These are phyloP conservation scores for Arthrinium phaeospermum DNA, from an alignment of 2,329 filamentous ascomycete genomes.

Conservation along the genomic window DNA sequence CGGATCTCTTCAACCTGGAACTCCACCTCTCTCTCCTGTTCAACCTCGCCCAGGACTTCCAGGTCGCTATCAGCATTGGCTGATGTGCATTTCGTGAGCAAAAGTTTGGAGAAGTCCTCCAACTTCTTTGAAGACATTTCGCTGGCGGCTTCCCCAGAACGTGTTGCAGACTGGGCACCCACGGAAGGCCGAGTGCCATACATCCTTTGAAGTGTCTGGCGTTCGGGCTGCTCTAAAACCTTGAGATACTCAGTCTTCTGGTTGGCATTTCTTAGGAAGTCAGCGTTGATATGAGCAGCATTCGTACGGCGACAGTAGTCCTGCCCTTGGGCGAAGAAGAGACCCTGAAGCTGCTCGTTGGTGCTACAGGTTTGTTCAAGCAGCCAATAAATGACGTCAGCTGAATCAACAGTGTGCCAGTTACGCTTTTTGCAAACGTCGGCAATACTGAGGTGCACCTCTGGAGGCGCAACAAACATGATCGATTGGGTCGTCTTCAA, in stretches of 20 bases:
- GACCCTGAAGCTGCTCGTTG: conserved; percentile 62
- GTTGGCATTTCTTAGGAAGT: neutral
- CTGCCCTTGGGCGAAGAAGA: conserved; percentile 64
- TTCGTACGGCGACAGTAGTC: conserved; percentile 61
- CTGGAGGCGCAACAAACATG: conserved; percentile 48
- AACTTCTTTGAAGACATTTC: conserved; percentile 46
- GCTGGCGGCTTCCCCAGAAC: neutral
- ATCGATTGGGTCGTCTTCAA: conserved; percentile 59
- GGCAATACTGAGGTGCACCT: conserved; percentile 46
- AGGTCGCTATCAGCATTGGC: neutral
- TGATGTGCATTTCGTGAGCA: conserved; percentile 32
- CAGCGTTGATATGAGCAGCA: neutral
- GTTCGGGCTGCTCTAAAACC: neutral
- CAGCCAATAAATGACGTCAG: conserved; percentile 62
- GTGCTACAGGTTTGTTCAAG: conserved; percentile 66
- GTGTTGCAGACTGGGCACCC: neutral
- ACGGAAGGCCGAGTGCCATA: neutral
- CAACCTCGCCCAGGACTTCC: conserved; percentile 41
- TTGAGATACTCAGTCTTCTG: neutral
- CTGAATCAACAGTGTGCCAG: conserved; percentile 44
- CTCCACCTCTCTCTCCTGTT: conserved; percentile 65
- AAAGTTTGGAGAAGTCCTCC: conserved; percentile 47
- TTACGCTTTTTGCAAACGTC: neutral
- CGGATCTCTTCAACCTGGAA: conserved; percentile 63
- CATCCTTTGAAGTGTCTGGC: neutral